phyloP scores from a whole-genome alignment of 2,329 filamentous ascomycete genomes.

The Colletotrichum endophyticum region DNA sequence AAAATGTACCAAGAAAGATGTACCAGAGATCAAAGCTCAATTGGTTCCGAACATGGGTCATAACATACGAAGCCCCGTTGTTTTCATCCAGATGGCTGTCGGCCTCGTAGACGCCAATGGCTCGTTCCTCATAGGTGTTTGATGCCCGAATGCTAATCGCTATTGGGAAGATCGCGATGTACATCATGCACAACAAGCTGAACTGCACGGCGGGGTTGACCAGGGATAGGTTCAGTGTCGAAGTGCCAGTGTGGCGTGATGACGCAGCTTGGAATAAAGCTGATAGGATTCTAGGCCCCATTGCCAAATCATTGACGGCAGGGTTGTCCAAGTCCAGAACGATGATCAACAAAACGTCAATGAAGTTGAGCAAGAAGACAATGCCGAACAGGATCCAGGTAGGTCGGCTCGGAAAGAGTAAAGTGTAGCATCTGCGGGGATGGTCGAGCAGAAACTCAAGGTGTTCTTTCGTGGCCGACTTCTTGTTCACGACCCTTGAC shows the following conservation, averaged over 20 bases:
- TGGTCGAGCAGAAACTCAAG: conserved; percentile 66
- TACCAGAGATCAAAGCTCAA: conserved; percentile 47
- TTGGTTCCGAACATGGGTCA: conserved; percentile 40
- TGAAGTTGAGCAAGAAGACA: conserved; percentile 55
- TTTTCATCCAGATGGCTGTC: conserved; percentile 31
- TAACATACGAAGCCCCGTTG: conserved; percentile 31
- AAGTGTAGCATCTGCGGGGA: conserved; percentile 66
- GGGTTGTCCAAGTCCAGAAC: conserved; percentile 56
- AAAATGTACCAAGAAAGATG: conserved; percentile 42
- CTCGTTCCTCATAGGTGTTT: conserved; percentile 67
- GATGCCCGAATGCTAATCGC: conserved; percentile 65
- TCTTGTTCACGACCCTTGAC: conserved; percentile 47
- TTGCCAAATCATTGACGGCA: conserved; percentile 48
- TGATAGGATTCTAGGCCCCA: conserved; percentile 54
- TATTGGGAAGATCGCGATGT: conserved; percentile 66
- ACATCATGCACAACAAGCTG: conserved; percentile 69
- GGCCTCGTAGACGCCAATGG: conserved; percentile 60
- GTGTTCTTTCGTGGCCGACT: conserved; percentile 43
- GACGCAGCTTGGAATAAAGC: conserved; percentile 63
- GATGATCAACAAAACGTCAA: conserved; percentile 61
- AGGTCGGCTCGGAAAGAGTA: conserved; percentile 63
- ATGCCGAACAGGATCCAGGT: conserved; percentile 62
- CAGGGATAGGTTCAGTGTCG: conserved; percentile 52
- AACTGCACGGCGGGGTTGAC: conserved; percentile 62
- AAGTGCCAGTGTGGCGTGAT: conserved; percentile 52